These are phyloP conservation scores for Venturia asperata DNA, from an alignment of 2,329 filamentous ascomycete species.

Conservation along the genomic window DNA sequence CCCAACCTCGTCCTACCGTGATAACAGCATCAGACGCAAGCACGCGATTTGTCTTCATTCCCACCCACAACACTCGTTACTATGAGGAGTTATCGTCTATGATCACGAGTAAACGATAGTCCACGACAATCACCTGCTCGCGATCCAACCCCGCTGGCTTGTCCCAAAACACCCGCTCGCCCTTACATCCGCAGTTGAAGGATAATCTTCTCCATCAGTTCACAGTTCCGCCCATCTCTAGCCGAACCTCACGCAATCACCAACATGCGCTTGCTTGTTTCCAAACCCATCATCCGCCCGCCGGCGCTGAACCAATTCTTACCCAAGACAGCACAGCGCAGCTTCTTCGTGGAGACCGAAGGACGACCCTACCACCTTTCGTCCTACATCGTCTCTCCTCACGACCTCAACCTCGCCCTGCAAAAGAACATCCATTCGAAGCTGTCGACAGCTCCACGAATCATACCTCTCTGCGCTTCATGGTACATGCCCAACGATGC, in stretches of 20 bases:
- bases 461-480: slow-evolving; percentile 82
- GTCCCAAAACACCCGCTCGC: background rate
- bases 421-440: slow-evolving; percentile 72
- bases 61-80: background rate
- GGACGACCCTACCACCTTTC: slow-evolving; percentile 47
- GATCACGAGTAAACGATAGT: background rate
- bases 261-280: slow-evolving; percentile 12
- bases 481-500: slow-evolving; percentile 96
- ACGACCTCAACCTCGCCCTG: slow-evolving; percentile 72
- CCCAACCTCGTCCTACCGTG: background rate
- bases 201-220: background rate
- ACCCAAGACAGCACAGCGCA: slow-evolving; percentile 5
- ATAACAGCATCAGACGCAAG: background rate
- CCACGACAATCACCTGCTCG: background rate
- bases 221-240: background rate
- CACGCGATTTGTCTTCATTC: background rate
- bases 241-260: background rate
- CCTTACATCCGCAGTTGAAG: background rate
- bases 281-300: slow-evolving; percentile 17
- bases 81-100: background rate
- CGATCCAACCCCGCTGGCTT: background rate
- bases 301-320: slow-evolving; percentile 13
- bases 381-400: slow-evolving; percentile 79
- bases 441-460: slow-evolving; percentile 72
- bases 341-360: background rate